Evolutionary conservation across 2,329 filamentous ascomycete species (phyloP), one percentile per base, ranked within the genome.

Genomic region (Magnaporthiopsis rhizophila): DNA sequence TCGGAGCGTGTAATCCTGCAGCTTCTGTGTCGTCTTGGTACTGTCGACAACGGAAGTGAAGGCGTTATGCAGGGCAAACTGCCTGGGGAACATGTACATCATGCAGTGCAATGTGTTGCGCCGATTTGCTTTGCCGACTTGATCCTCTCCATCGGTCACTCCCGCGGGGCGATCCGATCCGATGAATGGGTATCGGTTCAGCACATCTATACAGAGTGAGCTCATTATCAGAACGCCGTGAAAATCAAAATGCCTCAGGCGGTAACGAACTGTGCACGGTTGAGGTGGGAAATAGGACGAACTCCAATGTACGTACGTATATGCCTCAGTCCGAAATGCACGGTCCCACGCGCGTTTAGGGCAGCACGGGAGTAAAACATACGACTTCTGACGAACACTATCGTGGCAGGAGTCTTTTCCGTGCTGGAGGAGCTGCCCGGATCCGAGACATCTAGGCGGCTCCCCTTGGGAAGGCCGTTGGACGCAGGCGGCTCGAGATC

Each of bases 81-180:
- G 93, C 13, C 89, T 83, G 38, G 95, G 95, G 69, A 99, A 99
- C 1, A 99, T 87, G 74, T 98, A 94, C 80, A 94, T 95, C 84
- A 97, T 86, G 26, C 96, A 76, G 69, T 89, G 90, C 13, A 86
- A 72, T 0, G 87, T 90, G 67, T 89, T 83, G 15, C 75, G 71
- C 1, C 79, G 70, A 69, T 84, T 77, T 53, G 64, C 13, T 38
- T 61, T 57, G 13, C 59, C 45, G 24, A 34, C 28, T 45, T 36
- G 30, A 28, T n/a, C 45, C 56, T 45, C 28, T 58, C 13, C 32
- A 32, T 8, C 58, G 58, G 61, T 2, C 3, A 24, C 21, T 36
- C 24, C 24, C 28, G 24, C 45, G 45, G 45, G 45, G 21, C 45
- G 21, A n/a, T 9, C 7, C 21, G 45, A 30, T 53, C n/a, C 26